Evolutionary conservation across 352 stramenopile species (phyloP), one percentile per base, ranked within the genome.

Genomic region (Pythium oligandrum): DNA sequence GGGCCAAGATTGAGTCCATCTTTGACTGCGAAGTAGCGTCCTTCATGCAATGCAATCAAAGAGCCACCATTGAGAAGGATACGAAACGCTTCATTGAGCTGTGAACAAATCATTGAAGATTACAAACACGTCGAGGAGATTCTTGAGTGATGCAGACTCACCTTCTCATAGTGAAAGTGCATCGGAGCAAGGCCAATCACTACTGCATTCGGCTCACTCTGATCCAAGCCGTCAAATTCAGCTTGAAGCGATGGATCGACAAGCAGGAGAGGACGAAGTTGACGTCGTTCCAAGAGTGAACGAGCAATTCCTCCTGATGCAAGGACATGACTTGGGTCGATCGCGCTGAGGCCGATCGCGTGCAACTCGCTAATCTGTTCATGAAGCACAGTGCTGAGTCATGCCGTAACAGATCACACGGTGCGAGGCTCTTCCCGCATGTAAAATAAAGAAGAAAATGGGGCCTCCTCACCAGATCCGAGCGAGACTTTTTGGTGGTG

Each of bases 41-140:
- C 68, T 58, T 84, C 71, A 44, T 84, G 75, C 0, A 84, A 59
- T 31, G 75, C 75, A 35, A 86, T 83, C 33, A 86, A 46, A 7
- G 51, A 54, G n/a, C 75, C 75, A 26, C 73, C 68, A 26, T 72
- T 63, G 6, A 83, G 50, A 4, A 86, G 56, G 37, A 84, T 53
- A 9, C 67, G 71, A 46, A 86, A 84, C 38, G 71, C 73, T 39
- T 78, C 60, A 26, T 86, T 86, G 3, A 86, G 53, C 73, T 86
- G 42, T 38, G 5, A 30, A 8, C 11, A 56, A 26, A 44, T 3
- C n/a, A n/a, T n/a, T n/a, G n/a, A n/a, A 38, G 4, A 32, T 47
- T 44, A 31, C n/a, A 26, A 26, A 26, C 17, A 26, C 17, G 0
- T 26, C 17, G 17, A 26, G 17, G 17, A 26, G 17, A 26, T 45